A percentile compares a stretch with the other conserved stretches of the same genome.
phyloP scores from a whole-genome alignment of 2,329 filamentous ascomycete species.

The Colletotrichum sp. region DNA sequence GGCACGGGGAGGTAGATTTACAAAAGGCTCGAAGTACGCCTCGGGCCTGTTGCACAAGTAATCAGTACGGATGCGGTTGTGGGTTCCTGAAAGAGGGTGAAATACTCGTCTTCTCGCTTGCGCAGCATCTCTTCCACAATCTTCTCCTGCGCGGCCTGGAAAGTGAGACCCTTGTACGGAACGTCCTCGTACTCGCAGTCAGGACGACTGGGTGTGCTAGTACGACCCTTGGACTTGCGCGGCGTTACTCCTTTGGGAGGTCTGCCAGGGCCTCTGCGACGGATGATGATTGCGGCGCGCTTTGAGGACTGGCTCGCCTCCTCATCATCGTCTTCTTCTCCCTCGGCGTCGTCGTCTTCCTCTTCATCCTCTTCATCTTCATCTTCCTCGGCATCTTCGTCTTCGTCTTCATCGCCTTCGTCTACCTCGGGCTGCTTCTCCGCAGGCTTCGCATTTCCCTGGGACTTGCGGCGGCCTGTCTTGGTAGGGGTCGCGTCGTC shows the following conservation, averaged over 20 bases:
- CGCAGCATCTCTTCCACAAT: slow-evolving; percentile 78
- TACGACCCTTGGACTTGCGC: slow-evolving; percentile 32
- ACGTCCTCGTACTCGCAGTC: slow-evolving; percentile 61
- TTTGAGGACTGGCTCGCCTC: slow-evolving; percentile 31
- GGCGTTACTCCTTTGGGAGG: slow-evolving; percentile 37
- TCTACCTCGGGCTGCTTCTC: slow-evolving; percentile 34
- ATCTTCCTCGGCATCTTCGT: slow-evolving; percentile 27
- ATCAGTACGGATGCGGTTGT: slow-evolving; percentile 1
- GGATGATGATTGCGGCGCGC: slow-evolving; percentile 40
- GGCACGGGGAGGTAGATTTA: slow-evolving; percentile 76
- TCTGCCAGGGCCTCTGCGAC: slow-evolving; percentile 40
- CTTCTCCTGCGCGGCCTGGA: slow-evolving; percentile 88
- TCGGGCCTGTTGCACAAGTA: slow-evolving; percentile 64
- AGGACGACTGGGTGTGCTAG: slow-evolving; percentile 46
- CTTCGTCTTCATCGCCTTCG: slow-evolving; percentile 30
- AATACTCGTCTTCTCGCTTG: slow-evolving; percentile 69
- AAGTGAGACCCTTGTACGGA: slow-evolving; percentile 74
- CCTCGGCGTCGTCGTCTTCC: slow-evolving; percentile 31
- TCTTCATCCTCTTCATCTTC: slow-evolving; percentile 31
- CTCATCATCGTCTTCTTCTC: slow-evolving; percentile 37
- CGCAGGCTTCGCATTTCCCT: slow-evolving; percentile 14
- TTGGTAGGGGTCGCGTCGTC: slow-evolving; percentile 22
- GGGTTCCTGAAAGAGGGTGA: not conserved
- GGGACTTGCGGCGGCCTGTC: slow-evolving; percentile 7
- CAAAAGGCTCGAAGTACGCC: slow-evolving; percentile 74